Evolutionary conservation across 2,329 filamentous ascomycete species (phyloP).

Genomic region (Aureobasidium sp.): DNA sequence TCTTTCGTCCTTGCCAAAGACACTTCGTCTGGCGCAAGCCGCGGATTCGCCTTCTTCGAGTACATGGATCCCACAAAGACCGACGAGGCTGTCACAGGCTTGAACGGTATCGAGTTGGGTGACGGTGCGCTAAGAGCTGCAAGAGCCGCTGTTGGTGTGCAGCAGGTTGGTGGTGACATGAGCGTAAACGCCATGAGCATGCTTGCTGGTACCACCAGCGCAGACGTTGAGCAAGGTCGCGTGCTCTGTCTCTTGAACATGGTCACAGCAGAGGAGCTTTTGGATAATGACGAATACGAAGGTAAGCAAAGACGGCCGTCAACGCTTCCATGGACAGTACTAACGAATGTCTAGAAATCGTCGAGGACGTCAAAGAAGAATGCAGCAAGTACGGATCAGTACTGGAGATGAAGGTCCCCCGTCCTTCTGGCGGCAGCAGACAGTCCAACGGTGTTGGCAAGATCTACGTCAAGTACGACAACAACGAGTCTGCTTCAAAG

Average conservation of each 20-base stretch:
- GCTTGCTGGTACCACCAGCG: slow-evolving; percentile 74
- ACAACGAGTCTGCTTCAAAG: slow-evolving; percentile 65
- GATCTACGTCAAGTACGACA: slow-evolving; percentile 93
- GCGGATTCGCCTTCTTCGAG: slow-evolving; percentile 96
- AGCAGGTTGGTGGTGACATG: slow-evolving; percentile 92
- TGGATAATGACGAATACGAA: slow-evolving; percentile 92
- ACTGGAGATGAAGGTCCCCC: slow-evolving; percentile 82
- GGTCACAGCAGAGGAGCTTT: slow-evolving; percentile 90
- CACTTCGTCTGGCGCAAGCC: slow-evolving; percentile 61
- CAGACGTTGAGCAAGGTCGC: slow-evolving; percentile 67
- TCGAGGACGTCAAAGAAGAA: slow-evolving; percentile 87
- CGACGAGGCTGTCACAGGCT: slow-evolving; percentile 75
- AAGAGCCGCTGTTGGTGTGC: slow-evolving; percentile 84
- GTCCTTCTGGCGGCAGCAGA: slow-evolving; percentile 72
- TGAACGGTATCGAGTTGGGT: slow-evolving; percentile 89
- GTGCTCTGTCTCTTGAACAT: slow-evolving; percentile 95
- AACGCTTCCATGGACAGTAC: not conserved
- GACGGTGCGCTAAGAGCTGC: slow-evolving; percentile 77
- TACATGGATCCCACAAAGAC: slow-evolving; percentile 71
- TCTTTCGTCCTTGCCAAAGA: slow-evolving; percentile 89
- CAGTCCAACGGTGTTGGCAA: slow-evolving; percentile 88
- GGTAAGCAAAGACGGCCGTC: slow-evolving; percentile 44
- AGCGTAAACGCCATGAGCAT: slow-evolving; percentile 97
- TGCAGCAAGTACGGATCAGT: slow-evolving; percentile 85
- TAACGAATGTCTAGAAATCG: slow-evolving; percentile 62